These are phyloP conservation scores for Candida succiphila DNA, from an alignment of 805 yeast genomes.

Conservation along the genomic window DNA sequence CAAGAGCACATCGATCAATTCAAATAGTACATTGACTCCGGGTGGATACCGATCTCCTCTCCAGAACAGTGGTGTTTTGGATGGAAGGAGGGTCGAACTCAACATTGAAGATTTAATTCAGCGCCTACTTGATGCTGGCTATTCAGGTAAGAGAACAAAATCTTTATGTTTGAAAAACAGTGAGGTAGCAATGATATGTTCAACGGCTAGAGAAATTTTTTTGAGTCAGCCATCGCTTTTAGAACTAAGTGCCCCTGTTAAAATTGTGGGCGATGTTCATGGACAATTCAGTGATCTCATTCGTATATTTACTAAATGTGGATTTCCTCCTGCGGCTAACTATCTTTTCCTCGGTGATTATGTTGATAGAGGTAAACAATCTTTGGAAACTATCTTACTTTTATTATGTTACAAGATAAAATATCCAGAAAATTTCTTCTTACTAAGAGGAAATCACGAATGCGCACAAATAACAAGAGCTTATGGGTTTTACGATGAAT, in stretches of 20 bases:
- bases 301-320: slow-evolving; percentile 89
- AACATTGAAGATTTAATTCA: slow-evolving; percentile 85
- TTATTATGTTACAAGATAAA: slow-evolving; percentile 89
- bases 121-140: slow-evolving; percentile 89
- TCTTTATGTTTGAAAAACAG: slow-evolving; percentile 78
- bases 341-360: slow-evolving; percentile 92
- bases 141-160: slow-evolving; percentile 88
- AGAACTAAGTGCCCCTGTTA: slow-evolving; percentile 80
- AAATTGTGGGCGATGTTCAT: slow-evolving; percentile 90
- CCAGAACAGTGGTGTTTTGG: background rate
- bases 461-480: slow-evolving; percentile 95
- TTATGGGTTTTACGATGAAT: slow-evolving; percentile 96
- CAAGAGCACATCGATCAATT: background rate
- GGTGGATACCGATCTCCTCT: background rate
- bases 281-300: slow-evolving; percentile 92
- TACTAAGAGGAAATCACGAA: slow-evolving; percentile 93
- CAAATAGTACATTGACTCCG: background rate
- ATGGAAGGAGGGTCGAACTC: slow-evolving; percentile 5
- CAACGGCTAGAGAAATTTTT: slow-evolving; percentile 81
- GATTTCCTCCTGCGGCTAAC: slow-evolving; percentile 92
- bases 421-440: slow-evolving; percentile 91
- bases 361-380: slow-evolving; percentile 96
- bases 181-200: slow-evolving; percentile 84
- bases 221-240: slow-evolving; percentile 82
- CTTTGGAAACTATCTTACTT: slow-evolving; percentile 81